Percentiles rank a stretch among this genome's conserved stretches.
These are phyloP conservation scores for Ormosia semicastrata DNA, from an alignment of 306 rosid genomes.

Conservation along the genomic window DNA sequence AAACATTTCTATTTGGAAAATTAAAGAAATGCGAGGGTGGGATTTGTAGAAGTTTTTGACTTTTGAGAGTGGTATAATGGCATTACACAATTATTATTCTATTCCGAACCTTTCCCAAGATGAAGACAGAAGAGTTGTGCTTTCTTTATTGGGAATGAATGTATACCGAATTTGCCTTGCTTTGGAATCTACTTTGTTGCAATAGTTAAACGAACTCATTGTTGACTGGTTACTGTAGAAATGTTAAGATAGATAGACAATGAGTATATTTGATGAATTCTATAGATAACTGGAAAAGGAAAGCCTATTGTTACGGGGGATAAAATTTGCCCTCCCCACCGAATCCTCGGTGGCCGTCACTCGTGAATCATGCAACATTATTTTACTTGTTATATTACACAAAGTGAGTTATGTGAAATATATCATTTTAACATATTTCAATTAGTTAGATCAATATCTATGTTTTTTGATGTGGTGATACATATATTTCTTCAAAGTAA, in stretches of 20 bases:
- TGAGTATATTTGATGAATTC: background rate
- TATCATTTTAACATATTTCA: no score
- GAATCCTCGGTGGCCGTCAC: background rate
- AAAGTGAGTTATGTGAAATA: no score
- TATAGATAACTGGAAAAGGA: background rate
- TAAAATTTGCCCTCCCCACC: background rate
- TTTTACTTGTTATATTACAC: no score
- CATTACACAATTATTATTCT: no score
- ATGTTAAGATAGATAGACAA: background rate
- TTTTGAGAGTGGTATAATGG: no score
- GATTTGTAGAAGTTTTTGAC: no score
- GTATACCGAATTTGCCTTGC: background rate
- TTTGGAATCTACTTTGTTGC: slow-evolving; percentile 1
- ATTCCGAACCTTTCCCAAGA: background rate
- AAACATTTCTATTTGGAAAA: no score
- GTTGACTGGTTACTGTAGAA: background rate
- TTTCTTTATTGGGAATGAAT: background rate
- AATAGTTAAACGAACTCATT: background rate
- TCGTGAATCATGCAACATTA: background rate
- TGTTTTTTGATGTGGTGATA: no score
- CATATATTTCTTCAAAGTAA: no score
- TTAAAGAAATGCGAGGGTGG: background rate
- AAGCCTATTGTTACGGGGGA: background rate
- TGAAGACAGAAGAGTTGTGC: background rate
- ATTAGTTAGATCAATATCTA: no score